Base-by-base conservation (phyloP, 345 rosid genomes). In the Murraya koenigii region DNA sequence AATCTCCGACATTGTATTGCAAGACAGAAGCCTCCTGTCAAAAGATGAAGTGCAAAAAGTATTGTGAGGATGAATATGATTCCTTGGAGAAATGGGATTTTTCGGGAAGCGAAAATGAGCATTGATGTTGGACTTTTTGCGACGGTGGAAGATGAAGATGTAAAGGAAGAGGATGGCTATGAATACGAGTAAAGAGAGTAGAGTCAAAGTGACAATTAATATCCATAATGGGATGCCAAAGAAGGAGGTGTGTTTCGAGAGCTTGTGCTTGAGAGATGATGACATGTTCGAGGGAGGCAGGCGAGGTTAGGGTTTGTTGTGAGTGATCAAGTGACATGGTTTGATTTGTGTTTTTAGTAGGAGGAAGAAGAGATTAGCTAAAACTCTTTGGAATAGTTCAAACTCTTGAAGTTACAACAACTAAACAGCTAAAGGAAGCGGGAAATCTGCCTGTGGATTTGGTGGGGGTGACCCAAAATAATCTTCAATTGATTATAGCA, bases 151-250 rank as follows among this genome's bases (percentile, higher is more conserved):
- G 77, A 86, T 32, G 78, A 85, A 26, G 75, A 84, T 33, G 77
- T 80, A 87, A 44, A 87, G 81, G 54, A 75, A 66, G n/a, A 79
- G 23, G 60, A 80, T 10, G 38, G 79, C 20, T 56, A 87, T 65
- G 17, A 85, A n/a, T 5, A 81, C 25, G 19, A 75, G 44, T 8
- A 85, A 17, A 80, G 85, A 23, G n/a, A 85, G 62, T 55, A 68
- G 70, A 26, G 66, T 17, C 54, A 81, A 70, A 26, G 71, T 75
- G 26, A 87, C 66, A 33, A 94, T 69, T 22, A 89, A 78, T 62
- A 94, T 67, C 94, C 90, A 87, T 66, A 90, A 73, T 54, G 65
- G 79, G 77, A 88, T 66, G 52, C 91, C 92, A 8, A 91, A 86
- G 36, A 91, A 79, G 1, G 88, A 75, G 65, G 88, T 86, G 35